Base-by-base conservation (phyloP, 116 monocot species). In the Phalaenopsis hybrid region DNA sequence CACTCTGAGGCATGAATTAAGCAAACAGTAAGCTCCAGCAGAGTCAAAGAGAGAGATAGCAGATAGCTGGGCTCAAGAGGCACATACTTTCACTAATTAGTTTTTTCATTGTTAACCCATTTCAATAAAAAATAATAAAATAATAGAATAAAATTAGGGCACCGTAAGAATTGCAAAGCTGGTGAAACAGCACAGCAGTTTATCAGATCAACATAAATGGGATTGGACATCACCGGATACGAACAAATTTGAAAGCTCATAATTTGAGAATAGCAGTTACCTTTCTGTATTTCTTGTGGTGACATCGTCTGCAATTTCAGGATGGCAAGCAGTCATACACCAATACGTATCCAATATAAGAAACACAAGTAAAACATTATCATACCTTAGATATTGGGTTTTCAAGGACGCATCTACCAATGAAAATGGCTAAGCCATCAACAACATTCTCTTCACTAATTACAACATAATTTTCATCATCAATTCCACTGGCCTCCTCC, bases 321-420 rank as follows among this genome's bases (percentile, higher is more conserved):
- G 81, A 61, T n/a, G 41, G 33, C 46, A 63, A 50, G 25, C 49
- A n/a, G 65, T 85, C 61, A 72, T 34, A 37, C 15, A 72, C 72
- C 5, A 72, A 69, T 69, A 33, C 2, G 33, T 41, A 72, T 37
- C 33, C 5, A 72, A 72, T 72, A 16, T 72, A 72, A 72, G 34
- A 72, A 72, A 72, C 72, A 37, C 12, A 79, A 65, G 31, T 78
- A 4, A 28, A 23, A 57, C 74, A 74, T 80, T 57, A 31, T 68
- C 16, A 70, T 82, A 98, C 98, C 93, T 91, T 89, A 44, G 95
- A 92, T 82, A 90, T 92, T 70, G 95, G 95, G 80, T 95, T 92
- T 79, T 93, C 88, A 81, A 94, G 79, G 76, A 98, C 90, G 83
- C 92, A 94, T 88, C 85, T 93, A 20, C 94, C 95, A 70, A 98